Conservation (phyloP, 164 flowering plant species). For the Santalum album region DNA sequence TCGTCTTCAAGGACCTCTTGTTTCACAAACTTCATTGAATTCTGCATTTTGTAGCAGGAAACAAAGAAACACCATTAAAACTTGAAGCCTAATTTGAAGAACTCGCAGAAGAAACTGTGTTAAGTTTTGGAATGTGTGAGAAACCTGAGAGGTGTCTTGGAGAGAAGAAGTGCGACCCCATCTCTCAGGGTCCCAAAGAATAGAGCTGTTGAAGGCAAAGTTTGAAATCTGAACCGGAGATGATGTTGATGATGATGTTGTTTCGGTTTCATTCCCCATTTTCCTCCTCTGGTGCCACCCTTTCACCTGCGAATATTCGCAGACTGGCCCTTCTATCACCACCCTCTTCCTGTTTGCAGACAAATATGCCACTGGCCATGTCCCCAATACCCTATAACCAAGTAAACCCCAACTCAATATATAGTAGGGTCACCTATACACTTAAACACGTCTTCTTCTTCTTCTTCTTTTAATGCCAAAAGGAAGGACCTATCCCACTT, state of each 20-base stretch:
- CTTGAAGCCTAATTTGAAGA: too few relatives aligned
- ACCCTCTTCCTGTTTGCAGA: slow-evolving; percentile 50
- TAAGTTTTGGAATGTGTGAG: not conserved
- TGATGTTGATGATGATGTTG: not conserved
- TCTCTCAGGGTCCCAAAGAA: slow-evolving; percentile 97
- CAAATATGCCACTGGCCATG: slow-evolving; percentile 77
- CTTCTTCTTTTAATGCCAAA: too few relatives aligned
- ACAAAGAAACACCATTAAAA: too few relatives aligned
- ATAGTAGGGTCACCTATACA: too few relatives aligned
- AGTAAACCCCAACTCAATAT: too few relatives aligned
- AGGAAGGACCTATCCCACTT: too few relatives aligned
- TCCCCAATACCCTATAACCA: slow-evolving; percentile 54
- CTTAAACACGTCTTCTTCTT: not conserved
- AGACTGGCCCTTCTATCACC: slow-evolving; percentile 79
- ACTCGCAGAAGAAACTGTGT: not conserved
- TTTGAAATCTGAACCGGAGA: slow-evolving; percentile 50
- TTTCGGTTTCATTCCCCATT: slow-evolving; percentile 22
- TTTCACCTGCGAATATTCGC: slow-evolving; percentile 60
- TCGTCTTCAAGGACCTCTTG: slow-evolving; percentile 76
- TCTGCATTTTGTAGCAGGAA: slow-evolving; percentile 16
- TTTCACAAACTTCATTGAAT: slow-evolving; percentile 56
- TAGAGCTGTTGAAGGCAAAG: slow-evolving; percentile 81
- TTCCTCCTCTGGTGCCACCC: slow-evolving; percentile 86
- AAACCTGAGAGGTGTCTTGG: slow-evolving; percentile 57
- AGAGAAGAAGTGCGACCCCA: slow-evolving; percentile 80